phyloP scores from a whole-genome alignment of 108 stramenopile species.

The Discostella pseudostelligera region DNA sequence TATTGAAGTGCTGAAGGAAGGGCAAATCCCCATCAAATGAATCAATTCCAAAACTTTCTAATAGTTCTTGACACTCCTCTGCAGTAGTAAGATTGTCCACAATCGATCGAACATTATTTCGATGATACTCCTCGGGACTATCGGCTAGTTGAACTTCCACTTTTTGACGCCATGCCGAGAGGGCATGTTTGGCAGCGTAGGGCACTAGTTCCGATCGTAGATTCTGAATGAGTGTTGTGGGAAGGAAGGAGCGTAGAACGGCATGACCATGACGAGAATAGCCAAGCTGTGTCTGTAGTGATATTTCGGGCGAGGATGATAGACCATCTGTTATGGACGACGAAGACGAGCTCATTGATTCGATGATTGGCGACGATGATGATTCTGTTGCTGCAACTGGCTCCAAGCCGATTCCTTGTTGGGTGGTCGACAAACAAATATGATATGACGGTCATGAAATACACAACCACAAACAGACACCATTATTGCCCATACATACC shows the following conservation, averaged over 20 bases:
- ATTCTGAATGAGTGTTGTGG: conserved; percentile 18
- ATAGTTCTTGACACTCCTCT: conserved; percentile 50
- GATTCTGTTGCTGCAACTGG: conserved; percentile 10
- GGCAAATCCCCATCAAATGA: conserved; percentile 49
- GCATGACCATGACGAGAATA: conserved; percentile 82
- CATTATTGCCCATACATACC: too few species aligned
- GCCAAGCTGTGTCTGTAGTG: conserved; percentile 56
- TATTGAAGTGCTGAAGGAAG: conserved; percentile 87
- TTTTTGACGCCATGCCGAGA: conserved; percentile 80
- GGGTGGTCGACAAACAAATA: not conserved
- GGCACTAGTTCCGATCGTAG: conserved; percentile 49
- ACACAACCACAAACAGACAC: too few species aligned
- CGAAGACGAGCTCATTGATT: not conserved
- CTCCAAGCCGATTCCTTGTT: conserved; percentile 28
- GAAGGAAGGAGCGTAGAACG: conserved; percentile 65
- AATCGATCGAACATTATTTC: conserved; percentile 35
- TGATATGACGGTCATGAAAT: not conserved
- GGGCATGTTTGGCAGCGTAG: conserved; percentile 40
- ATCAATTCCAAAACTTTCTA: conserved; percentile 50
- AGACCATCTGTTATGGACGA: not conserved
- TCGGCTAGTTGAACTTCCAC: conserved; percentile 69
- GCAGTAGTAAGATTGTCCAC: conserved; percentile 44
- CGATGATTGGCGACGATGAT: not conserved
- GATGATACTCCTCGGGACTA: conserved; percentile 26
- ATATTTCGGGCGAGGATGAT: conserved; percentile 18